phyloP scores from a whole-genome alignment of 441 rosid genomes.

The Populus tomentosa region DNA sequence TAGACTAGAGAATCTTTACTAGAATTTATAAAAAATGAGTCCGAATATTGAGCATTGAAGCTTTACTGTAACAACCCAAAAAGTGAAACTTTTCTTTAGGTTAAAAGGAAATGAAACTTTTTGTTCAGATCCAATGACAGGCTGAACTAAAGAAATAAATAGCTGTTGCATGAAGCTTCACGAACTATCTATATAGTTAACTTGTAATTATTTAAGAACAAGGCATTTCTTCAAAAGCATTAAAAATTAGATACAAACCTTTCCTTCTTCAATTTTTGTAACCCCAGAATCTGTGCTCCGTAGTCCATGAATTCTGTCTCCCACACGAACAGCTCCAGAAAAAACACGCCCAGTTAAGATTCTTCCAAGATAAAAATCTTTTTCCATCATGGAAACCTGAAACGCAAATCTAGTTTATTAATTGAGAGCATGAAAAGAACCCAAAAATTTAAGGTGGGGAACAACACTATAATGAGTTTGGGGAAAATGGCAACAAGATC shows the following conservation, averaged over 20 bases:
- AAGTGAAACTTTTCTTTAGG: not conserved
- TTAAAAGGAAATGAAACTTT: not conserved
- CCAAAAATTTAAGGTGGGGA: not conserved
- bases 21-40: no score
- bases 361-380: conserved; percentile 83
- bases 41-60: not conserved
- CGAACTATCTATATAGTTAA: not conserved
- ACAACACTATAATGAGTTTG: not conserved
- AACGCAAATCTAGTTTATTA: conserved; percentile 14
- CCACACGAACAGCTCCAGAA: conserved; percentile 71
- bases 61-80: no score
- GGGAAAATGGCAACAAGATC: not conserved
- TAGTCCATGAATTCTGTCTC: conserved; percentile 79
- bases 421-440: not conserved
- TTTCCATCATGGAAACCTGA: conserved; percentile 98
- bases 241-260: conserved; percentile 45
- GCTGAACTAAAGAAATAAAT: not conserved
- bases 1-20: not conserved
- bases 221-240: not conserved
- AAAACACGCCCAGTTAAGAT: conserved; percentile 86
- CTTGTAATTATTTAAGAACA: not conserved
- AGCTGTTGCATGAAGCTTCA: not conserved
- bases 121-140: not conserved
- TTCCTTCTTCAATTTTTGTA: conserved; percentile 91
- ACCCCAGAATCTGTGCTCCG: conserved; percentile 57